Evolutionary conservation across 306 rosid genomes (phyloP).

Genomic region (Quercus glauca): DNA sequence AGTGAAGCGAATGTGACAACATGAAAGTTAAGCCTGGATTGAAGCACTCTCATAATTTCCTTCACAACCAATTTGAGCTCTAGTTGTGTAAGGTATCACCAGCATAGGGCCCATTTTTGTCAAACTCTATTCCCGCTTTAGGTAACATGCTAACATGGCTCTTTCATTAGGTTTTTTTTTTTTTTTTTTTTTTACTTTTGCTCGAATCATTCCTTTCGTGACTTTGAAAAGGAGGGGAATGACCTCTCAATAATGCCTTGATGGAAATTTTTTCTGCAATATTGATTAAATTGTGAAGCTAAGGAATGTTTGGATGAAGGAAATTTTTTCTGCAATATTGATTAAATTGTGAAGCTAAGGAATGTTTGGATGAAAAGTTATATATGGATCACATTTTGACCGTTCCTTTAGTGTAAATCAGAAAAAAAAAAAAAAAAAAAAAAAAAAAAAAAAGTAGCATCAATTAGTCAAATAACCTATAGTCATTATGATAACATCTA

Average conservation of each 20-base stretch:
- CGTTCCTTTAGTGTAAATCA: too few species aligned
- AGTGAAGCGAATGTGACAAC: slow-evolving; percentile 17
- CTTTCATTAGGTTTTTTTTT: slow-evolving; percentile 25
- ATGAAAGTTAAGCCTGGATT: slow-evolving; percentile 26
- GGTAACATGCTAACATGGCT: slow-evolving; percentile 74
- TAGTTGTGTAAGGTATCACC: slow-evolving; percentile 30
- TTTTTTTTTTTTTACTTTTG: slow-evolving; percentile 24
- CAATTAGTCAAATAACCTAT: background rate
- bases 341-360: background rate
- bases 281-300: background rate
- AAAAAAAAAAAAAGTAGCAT: background rate
- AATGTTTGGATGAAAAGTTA: background rate
- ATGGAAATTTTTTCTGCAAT: background rate
- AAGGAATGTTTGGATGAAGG: background rate
- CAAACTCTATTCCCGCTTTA: slow-evolving; percentile 55
- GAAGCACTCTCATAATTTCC: slow-evolving; percentile 18
- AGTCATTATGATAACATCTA: background rate
- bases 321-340: background rate
- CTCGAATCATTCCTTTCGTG: slow-evolving; percentile 34
- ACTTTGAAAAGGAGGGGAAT: slow-evolving; percentile 34
- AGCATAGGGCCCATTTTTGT: slow-evolving; percentile 60
- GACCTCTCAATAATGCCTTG: slow-evolving; percentile 49
- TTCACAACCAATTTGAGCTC: slow-evolving; percentile 28
- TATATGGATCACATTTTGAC: too few species aligned
- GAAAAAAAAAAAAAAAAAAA: too few species aligned